A percentile compares a stretch with the other conserved stretches of the same genome.
Evolutionary conservation across 352 stramenopile genomes (phyloP).

Genomic region (Globisporangium ultimum): DNA sequence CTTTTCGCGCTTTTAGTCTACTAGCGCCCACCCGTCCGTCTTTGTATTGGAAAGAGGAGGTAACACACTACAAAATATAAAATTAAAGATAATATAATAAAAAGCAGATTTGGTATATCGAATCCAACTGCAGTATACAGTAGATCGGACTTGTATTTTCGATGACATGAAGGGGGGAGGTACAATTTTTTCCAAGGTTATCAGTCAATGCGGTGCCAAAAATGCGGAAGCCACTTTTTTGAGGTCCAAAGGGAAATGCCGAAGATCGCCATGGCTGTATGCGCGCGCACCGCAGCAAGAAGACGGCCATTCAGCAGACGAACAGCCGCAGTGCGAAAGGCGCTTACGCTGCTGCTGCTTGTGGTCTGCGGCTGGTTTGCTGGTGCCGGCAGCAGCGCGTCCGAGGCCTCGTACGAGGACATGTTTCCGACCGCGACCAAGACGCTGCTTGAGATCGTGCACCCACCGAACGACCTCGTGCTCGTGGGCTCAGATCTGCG

Average conservation of each 20-base stretch:
- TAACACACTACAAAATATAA: too few species aligned
- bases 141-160: too few species aligned
- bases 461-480: constrained; percentile 47
- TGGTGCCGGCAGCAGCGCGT: constrained; percentile 4
- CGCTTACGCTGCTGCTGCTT: background rate
- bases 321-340: background rate
- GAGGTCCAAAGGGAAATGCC: background rate
- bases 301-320: too few species aligned
- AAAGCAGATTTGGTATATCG: too few species aligned
- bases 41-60: background rate
- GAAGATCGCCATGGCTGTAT: background rate
- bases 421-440: constrained; percentile 20
- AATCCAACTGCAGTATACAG: too few species aligned
- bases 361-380: background rate
- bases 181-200: background rate
- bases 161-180: background rate
- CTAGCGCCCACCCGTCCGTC: background rate
- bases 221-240: background rate
- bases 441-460: constrained; percentile 54
- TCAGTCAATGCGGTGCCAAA: background rate
- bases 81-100: too few species aligned
- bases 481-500: constrained; percentile 40
- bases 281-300: background rate
- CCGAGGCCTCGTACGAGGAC: constrained; percentile 29
- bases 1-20: too few species aligned